Conservation (phyloP, 2,329 filamentous ascomycete species). For the Fusarium decemcellulare region DNA sequence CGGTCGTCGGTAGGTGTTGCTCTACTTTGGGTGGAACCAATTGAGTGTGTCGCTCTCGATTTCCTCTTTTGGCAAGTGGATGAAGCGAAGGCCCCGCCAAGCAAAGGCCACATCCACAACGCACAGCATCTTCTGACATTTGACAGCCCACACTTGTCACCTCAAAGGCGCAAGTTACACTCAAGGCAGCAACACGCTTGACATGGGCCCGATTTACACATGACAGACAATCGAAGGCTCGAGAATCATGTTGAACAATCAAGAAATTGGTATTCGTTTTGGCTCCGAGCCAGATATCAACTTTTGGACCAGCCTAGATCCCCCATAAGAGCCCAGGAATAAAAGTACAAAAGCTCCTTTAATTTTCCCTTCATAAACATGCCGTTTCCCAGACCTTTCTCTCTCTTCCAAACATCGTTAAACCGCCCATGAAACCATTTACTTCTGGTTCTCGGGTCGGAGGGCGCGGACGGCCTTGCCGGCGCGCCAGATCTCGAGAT, state of each 20-base stretch:
- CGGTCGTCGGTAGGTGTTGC: constrained; percentile 21
- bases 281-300: constrained; percentile 44
- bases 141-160: constrained; percentile 10
- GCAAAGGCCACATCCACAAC: constrained; percentile 3
- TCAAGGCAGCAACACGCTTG: not conserved
- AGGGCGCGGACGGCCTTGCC: constrained; percentile 96
- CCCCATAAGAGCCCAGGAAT: constrained; percentile 42
- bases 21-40: constrained; percentile 10
- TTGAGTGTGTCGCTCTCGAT: constrained; percentile 7
- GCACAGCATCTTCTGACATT: not conserved
- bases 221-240: not conserved
- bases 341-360: constrained; percentile 47
- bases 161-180: constrained; percentile 19
- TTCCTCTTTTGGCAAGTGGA: constrained; percentile 26
- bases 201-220: too few species aligned
- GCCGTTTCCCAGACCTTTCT: constrained; percentile 37
- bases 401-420: constrained; percentile 27
- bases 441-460: constrained; percentile 90
- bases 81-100: constrained; percentile 17
- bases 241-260: constrained; percentile 11
- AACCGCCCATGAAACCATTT: constrained; percentile 52
- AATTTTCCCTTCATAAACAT: constrained; percentile 39
- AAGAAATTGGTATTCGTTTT: constrained; percentile 43
- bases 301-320: constrained; percentile 47
- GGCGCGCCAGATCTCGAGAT: constrained; percentile 98